Evolutionary conservation across 768 basidiomycete genomes (phyloP).

Genomic region (Pholiota microspora): DNA sequence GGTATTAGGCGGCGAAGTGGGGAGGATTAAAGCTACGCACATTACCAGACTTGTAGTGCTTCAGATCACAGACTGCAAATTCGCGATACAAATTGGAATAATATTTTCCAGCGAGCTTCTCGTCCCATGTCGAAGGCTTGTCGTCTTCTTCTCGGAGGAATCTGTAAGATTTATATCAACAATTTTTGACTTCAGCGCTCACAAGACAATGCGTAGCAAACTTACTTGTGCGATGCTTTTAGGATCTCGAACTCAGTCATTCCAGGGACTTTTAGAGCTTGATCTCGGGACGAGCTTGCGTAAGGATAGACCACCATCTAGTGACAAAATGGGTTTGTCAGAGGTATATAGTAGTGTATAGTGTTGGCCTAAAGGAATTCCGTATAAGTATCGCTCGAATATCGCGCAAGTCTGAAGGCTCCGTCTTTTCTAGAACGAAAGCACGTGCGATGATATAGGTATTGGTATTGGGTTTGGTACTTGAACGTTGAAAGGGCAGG

Average conservation of each 20-base stretch:
- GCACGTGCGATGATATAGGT: too few species aligned
- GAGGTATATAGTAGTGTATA: too few species aligned
- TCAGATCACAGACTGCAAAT: constrained; percentile 89
- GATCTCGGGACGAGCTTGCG: constrained; percentile 28
- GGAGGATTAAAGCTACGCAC: constrained; percentile 39
- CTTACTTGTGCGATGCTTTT: constrained; percentile 67
- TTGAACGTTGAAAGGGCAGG: too few species aligned
- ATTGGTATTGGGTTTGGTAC: too few species aligned
- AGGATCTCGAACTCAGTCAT: constrained; percentile 74
- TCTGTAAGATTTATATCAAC: constrained; percentile 34
- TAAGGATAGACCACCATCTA: constrained; percentile 15
- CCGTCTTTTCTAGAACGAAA: too few species aligned
- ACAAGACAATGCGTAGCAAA: neutral
- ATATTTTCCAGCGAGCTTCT: constrained; percentile 84
- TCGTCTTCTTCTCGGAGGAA: constrained; percentile 73
- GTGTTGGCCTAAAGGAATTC: neutral
- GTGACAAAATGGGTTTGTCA: too few species aligned
- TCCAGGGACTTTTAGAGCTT: constrained; percentile 26
- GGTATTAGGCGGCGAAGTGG: neutral
- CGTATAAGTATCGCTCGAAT: too few species aligned
- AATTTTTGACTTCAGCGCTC: too few species aligned
- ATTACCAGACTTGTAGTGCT: constrained; percentile 92
- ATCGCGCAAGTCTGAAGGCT: too few species aligned
- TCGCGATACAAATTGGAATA: constrained; percentile 88
- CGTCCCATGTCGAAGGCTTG: constrained; percentile 64